phyloP scores from a whole-genome alignment of 345 rosid species.

The Eutrema japonicum region DNA sequence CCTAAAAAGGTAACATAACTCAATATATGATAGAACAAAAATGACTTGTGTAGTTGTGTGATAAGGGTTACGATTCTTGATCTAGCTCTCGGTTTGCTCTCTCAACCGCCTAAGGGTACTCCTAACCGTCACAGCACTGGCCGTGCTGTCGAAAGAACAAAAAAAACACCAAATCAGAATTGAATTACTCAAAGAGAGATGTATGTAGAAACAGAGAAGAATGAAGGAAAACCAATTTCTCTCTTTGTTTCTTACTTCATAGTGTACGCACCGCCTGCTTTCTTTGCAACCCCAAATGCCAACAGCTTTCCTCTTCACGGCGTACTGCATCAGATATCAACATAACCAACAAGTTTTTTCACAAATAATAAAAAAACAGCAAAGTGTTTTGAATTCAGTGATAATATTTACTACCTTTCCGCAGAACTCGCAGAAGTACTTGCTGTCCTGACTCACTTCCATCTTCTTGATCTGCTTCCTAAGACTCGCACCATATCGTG shows the following conservation, averaged over 20 bases:
- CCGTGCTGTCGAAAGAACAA: slow-evolving; percentile 50
- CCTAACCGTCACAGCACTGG: slow-evolving; percentile 76
- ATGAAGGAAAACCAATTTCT: not conserved
- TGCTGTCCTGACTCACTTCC: slow-evolving; percentile 90
- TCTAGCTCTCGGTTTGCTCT: slow-evolving; percentile 70
- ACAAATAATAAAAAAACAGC: too few relatives aligned
- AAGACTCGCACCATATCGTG: slow-evolving; percentile 89
- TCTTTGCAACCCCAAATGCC: slow-evolving; percentile 79
- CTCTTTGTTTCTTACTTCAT: slow-evolving; percentile 50
- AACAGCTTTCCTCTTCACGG: slow-evolving; percentile 68
- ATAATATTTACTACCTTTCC: slow-evolving; percentile 55
- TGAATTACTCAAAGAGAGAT: not conserved
- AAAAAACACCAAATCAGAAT: slow-evolving; percentile 1
- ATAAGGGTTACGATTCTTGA: not conserved
- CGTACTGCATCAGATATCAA: slow-evolving; percentile 47
- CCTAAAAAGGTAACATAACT: slow-evolving; percentile 3
- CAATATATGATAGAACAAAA: slow-evolving; percentile 4
- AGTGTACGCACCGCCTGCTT: slow-evolving; percentile 73
- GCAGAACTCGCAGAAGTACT: slow-evolving; percentile 83
- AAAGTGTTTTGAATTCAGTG: too few relatives aligned
- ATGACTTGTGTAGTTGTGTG: not conserved
- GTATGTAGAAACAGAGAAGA: not conserved
- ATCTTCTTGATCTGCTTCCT: slow-evolving; percentile 90
- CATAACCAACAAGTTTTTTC: not conserved
- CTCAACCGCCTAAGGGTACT: slow-evolving; percentile 73